Conservation (phyloP, 2,329 filamentous ascomycete species). For the Trichoderma cornu-damae region DNA sequence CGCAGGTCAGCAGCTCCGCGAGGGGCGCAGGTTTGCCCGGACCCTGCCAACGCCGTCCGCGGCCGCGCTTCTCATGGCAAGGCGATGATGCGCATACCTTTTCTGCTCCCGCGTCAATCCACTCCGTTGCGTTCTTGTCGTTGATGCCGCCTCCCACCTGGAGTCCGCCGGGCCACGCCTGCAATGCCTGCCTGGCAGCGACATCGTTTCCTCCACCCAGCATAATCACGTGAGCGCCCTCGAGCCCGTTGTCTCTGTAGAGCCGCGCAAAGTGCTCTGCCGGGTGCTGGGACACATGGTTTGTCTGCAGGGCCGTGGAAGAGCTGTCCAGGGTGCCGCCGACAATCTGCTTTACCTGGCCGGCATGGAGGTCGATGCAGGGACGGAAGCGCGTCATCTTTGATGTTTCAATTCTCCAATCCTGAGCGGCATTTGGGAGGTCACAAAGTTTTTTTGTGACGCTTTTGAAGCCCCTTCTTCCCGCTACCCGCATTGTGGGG, state of each 20-base stretch:
- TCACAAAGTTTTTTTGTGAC: conserved; percentile 8
- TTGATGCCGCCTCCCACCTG: conserved; percentile 95
- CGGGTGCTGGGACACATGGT: conserved; percentile 82
- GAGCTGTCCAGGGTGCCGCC: conserved; percentile 79
- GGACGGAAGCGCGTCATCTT: conserved; percentile 92
- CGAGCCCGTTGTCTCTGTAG: conserved; percentile 69
- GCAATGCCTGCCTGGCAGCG: conserved; percentile 71
- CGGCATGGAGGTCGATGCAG: conserved; percentile 96
- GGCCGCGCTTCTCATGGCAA: too few relatives aligned
- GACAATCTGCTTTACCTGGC: conserved; percentile 97
- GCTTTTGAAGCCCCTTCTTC: background rate
- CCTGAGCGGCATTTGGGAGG: background rate
- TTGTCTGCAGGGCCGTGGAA: conserved; percentile 70
- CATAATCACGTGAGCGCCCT: conserved; percentile 93
- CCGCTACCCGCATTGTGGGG: conserved; percentile 13
- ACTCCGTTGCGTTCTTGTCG: conserved; percentile 74
- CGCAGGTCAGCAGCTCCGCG: background rate
- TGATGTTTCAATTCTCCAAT: conserved; percentile 8
- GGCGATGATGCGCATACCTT: conserved; percentile 73
- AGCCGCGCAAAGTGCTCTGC: conserved; percentile 75
- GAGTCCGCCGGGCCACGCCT: conserved; percentile 71
- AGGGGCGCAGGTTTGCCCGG: background rate
- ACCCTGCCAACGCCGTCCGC: background rate
- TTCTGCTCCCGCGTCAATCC: conserved; percentile 83
- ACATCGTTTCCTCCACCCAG: conserved; percentile 81